Percentiles rank a stretch among this genome's conserved stretches.
phyloP scores from a whole-genome alignment of 2,329 filamentous ascomycete genomes.

The Lasiodiplodia sp. region DNA sequence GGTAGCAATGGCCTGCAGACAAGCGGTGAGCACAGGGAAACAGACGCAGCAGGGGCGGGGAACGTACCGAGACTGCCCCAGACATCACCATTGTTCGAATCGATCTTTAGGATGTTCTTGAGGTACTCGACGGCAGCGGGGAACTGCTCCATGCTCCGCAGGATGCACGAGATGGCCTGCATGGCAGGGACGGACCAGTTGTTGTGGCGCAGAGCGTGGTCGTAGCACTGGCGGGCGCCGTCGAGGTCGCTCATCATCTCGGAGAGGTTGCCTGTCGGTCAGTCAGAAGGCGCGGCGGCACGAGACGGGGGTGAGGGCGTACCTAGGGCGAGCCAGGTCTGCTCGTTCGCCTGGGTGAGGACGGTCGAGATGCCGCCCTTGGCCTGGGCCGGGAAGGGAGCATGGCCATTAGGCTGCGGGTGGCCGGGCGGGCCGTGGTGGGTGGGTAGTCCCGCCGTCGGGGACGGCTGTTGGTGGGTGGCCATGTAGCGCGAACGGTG shows the following conservation, averaged over 20 bases:
- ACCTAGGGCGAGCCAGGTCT: slow-evolving; percentile 93
- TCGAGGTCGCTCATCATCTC: slow-evolving; percentile 89
- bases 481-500: slow-evolving; percentile 60
- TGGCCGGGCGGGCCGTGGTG: slow-evolving; percentile 72
- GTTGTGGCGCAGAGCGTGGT: slow-evolving; percentile 87
- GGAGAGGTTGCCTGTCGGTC: slow-evolving; percentile 73
- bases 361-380: slow-evolving; percentile 68
- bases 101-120: slow-evolving; percentile 87
- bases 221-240: slow-evolving; percentile 88
- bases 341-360: slow-evolving; percentile 80
- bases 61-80: slow-evolving; percentile 89
- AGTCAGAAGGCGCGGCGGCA: slow-evolving; percentile 33
- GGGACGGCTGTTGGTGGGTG: slow-evolving; percentile 77
- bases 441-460: slow-evolving; percentile 74
- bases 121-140: slow-evolving; percentile 93
- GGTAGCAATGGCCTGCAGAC: slow-evolving; percentile 83
- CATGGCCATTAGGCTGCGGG: slow-evolving; percentile 61
- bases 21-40: slow-evolving; percentile 31
- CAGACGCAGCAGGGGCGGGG: neutral
- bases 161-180: slow-evolving; percentile 91
- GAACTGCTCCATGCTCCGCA: slow-evolving; percentile 92
- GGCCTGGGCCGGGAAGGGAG: slow-evolving; percentile 64
- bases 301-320: slow-evolving; percentile 47
- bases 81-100: slow-evolving; percentile 88
- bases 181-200: slow-evolving; percentile 87